Evolutionary conservation across 2,329 filamentous ascomycete species (phyloP), one percentile per base, ranked within the genome.

Genomic region (Fusarium brachygibbosum): DNA sequence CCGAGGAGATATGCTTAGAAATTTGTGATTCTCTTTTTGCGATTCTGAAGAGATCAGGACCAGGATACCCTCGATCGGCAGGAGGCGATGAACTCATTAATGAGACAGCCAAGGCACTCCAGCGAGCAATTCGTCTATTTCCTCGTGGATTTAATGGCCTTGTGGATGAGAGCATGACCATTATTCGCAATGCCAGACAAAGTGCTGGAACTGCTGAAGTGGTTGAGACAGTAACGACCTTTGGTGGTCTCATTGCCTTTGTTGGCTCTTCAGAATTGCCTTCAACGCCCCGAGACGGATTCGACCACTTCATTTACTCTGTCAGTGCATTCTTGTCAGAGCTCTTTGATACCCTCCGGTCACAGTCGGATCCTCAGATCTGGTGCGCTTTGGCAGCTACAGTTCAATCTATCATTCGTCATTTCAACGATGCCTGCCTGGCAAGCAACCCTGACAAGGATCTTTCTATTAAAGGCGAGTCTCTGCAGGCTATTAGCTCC

Each of bases 191-290:
- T 4, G 73, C 71, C 38, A 74, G 76, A 56, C 54, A 65, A 23
- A 53, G 68, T 6, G 52, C 53, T 14, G 61, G 68, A 6, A 59
- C 55, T 12, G 32, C 66, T 2, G 71, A 76, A 12, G 70, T 74
- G 6, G 67, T 70, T 6, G 69, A 75, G 41, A 71, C 67, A 11
- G 76, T 82, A 7, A 76, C 78, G 31, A 74, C 74, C 29, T 76
- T 85, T 4, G 77, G 84, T 6, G 78, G 80, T 12, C 79, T 83
- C 3, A 68, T 88, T 4, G 83, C 83, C 5, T 84, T 82, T 55
- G 78, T 88, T 48, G 83, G 84, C 29, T 86, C 84, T 71, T 85
- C 84, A 2, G 76, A 80, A 40, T 61, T 81, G 1, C 78, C 80
- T 2, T 68, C 59, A 3, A 61, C 45, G 11, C 60, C 71, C 5